These are phyloP conservation scores for Pseudoturritis turrita DNA, from an alignment of 345 rosid species.

Conservation along the genomic window DNA sequence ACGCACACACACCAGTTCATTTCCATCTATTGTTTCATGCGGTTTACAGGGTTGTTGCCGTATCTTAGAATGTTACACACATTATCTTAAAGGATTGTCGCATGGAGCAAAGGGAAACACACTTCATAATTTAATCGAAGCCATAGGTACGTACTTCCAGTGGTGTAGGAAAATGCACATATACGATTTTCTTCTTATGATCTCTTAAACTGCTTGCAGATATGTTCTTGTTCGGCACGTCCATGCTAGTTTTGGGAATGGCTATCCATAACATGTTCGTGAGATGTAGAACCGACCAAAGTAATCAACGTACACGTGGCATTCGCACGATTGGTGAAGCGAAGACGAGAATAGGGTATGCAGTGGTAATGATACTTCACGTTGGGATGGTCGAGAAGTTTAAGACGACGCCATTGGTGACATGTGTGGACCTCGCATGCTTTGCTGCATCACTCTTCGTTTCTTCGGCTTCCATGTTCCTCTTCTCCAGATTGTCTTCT, in stretches of 20 bases:
- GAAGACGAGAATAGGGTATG: slow-evolving; percentile 64
- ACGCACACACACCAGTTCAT: too few relatives aligned
- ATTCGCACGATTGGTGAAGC: slow-evolving; percentile 44
- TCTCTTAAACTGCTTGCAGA: slow-evolving; percentile 37
- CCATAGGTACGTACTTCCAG: slow-evolving; percentile 41
- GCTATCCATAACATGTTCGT: slow-evolving; percentile 62
- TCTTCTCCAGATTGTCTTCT: slow-evolving; percentile 51
- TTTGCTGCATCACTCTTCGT: slow-evolving; percentile 57
- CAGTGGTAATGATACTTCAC: slow-evolving; percentile 65
- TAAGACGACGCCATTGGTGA: slow-evolving; percentile 42
- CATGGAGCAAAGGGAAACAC: slow-evolving; percentile 38
- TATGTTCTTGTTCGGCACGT: slow-evolving; percentile 62
- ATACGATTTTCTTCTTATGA: neutral
- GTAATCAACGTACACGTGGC: slow-evolving; percentile 31
- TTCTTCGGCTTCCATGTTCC: slow-evolving; percentile 53
- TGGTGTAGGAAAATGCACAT: neutral
- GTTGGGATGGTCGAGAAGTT: slow-evolving; percentile 70
- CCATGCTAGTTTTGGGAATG: slow-evolving; percentile 56
- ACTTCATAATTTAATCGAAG: slow-evolving; percentile 50
- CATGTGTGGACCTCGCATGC: slow-evolving; percentile 60
- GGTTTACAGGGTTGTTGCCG: slow-evolving; percentile 55
- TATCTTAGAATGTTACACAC: slow-evolving; percentile 40
- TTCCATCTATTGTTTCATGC: neutral
- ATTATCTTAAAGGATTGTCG: slow-evolving; percentile 39
- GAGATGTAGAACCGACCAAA: slow-evolving; percentile 44